Evolutionary conservation across 805 yeast genomes (phyloP).

Genomic region (Zygosaccharomyces bisporus): DNA sequence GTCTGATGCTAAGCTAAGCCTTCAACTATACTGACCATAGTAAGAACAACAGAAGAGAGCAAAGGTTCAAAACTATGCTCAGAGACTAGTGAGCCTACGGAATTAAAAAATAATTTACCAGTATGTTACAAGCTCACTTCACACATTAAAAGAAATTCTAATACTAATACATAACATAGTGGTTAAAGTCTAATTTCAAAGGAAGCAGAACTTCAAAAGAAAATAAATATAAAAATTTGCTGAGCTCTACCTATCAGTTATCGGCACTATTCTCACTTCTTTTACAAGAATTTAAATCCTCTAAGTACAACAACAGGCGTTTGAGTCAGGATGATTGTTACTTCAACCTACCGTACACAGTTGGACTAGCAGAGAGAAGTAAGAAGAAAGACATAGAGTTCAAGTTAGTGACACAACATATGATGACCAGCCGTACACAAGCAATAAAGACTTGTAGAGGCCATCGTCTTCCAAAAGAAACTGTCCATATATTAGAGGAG

Average conservation of each 20-base stretch:
- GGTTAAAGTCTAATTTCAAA: not conserved
- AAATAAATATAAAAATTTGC: too few relatives aligned
- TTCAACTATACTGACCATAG: not conserved
- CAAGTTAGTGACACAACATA: constrained; percentile 20
- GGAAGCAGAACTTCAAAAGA: not conserved
- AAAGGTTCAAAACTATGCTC: not conserved
- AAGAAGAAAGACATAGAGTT: constrained; percentile 9
- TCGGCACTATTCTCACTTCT: constrained; percentile 11
- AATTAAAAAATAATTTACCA: not conserved
- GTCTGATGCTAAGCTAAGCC: not conserved
- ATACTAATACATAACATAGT: not conserved
- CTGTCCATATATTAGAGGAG: constrained; percentile 14
- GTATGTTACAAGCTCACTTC: not conserved
- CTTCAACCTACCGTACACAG: not conserved
- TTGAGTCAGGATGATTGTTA: too few relatives aligned
- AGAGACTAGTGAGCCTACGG: not conserved
- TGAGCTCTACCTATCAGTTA: constrained; percentile 15
- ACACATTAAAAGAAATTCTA: too few relatives aligned
- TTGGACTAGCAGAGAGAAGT: not conserved
- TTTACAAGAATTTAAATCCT: constrained; percentile 4
- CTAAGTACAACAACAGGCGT: not conserved
- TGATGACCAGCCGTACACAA: constrained; percentile 10
- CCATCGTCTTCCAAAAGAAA: constrained; percentile 20
- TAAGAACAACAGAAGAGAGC: not conserved
- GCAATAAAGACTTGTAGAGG: constrained; percentile 18